Percentiles rank a stretch among this genome's conserved stretches.
Conservation (phyloP, 2,329 filamentous ascomycete genomes). For the Colletotrichum sp. region DNA sequence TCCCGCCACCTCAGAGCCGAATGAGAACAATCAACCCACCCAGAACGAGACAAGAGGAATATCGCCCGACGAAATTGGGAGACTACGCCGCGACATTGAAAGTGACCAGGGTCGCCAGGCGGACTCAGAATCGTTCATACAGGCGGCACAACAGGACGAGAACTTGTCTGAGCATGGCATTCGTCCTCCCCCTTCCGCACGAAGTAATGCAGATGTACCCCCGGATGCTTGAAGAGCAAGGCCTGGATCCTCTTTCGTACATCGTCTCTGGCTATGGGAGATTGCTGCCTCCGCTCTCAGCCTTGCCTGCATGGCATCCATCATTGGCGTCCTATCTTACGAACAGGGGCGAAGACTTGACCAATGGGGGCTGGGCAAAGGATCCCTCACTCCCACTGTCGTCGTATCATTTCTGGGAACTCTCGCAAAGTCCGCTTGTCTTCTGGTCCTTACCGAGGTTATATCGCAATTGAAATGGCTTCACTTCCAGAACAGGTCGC, state of each 20-base stretch:
- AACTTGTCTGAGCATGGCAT: too few species aligned
- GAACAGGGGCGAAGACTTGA: background rate
- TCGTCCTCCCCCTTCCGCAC: too few species aligned
- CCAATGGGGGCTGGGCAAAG: background rate
- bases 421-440: background rate
- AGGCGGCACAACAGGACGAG: too few species aligned
- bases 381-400: background rate
- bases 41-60: too few species aligned
- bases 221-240: too few species aligned
- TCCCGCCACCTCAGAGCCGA: too few species aligned
- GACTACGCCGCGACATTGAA: too few species aligned
- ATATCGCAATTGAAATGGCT: background rate
- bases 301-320: background rate
- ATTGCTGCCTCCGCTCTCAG: background rate
- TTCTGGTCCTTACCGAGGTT: background rate
- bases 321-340: background rate
- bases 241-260: background rate
- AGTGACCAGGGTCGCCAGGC: too few species aligned
- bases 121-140: too few species aligned
- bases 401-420: background rate
- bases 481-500: background rate
- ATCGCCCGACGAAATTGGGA: too few species aligned
- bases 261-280: background rate
- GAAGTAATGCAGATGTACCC: too few species aligned
- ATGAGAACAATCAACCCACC: too few species aligned